Base-by-base conservation (phyloP, 129 eudicot species). In the Cynara cardunculus region DNA sequence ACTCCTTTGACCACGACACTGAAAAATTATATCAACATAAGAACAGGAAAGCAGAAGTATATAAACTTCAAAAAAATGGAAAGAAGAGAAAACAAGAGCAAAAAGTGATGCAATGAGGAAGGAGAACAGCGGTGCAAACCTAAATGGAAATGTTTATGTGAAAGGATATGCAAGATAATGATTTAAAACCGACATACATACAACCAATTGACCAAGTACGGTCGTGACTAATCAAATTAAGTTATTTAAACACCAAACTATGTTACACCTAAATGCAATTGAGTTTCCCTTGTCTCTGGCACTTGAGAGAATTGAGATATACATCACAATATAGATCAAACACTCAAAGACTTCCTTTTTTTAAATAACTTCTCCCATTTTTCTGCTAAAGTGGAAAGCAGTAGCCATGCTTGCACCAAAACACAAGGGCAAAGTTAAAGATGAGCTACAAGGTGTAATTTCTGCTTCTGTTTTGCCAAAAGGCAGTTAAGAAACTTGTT, bases 1-100 rank as follows among this genome's bases (percentile, higher is more conserved):
- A 96, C 89, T 76, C 99, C 99, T 88, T 86, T 92, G 71, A 96
- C 84, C 73, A 96, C 95, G 80, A 87, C 49, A 70, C 99, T 96
- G 32, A 31, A 34, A 69, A 69, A 70, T 39, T 41, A 37, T 72
- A 64, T 32, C 75, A n/a, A 56, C 65, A 35, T 31, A 56, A 79
- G 80, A 66, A 77, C 56, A 62, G 26, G 39, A 82, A 62, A 72
- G 11, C 53, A 77, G 14, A n/a, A 61, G 70, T 30, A 65, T 62
- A 34, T 53, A 34, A 30, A 22, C 64, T 28, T 6, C 8, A 34
- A 73, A 22, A 73, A 34, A 24, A 21, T 34, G 31, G 24, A 37
- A 72, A n/a, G 27, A 19, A 35, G 41, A 71, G 25, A 30, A 32
- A 30, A n/a, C 35, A 34, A 26, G 22, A 30, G 24, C 49, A 71